phyloP scores from a whole-genome alignment of 768 basidiomycete species.

The Rubroboletus pulcherrimus region DNA sequence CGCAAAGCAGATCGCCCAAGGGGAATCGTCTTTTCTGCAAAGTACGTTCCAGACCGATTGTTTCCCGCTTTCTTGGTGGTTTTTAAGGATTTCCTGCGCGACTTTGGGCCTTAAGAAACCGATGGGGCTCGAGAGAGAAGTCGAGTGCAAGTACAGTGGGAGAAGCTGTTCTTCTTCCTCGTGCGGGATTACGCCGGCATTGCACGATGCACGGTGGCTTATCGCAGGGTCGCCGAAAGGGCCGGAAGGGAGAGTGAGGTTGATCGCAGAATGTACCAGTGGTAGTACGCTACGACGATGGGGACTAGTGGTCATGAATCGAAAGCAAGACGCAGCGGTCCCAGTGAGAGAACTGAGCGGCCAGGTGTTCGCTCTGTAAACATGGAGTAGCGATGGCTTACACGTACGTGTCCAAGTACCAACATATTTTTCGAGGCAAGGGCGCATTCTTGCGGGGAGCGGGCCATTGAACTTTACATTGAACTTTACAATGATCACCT shows the following conservation, averaged over 20 bases:
- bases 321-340: background rate
- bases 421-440: background rate
- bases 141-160: conserved; percentile 18
- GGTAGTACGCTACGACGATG: conserved; percentile 16
- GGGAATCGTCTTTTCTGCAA: conserved; percentile 5
- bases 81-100: conserved; percentile 8
- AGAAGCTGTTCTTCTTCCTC: conserved; percentile 21
- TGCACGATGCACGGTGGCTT: conserved; percentile 20
- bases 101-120: conserved; percentile 21
- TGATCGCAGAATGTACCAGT: conserved; percentile 23
- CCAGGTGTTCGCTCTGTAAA: background rate
- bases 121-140: conserved; percentile 10
- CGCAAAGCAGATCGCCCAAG: conserved; percentile 23
- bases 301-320: background rate
- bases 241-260: conserved; percentile 25
- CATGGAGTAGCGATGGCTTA: background rate
- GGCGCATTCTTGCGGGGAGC: background rate
- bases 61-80: conserved; percentile 2
- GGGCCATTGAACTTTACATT: no score
- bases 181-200: background rate
- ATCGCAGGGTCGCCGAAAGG: conserved; percentile 17
- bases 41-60: conserved; percentile 20
- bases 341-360: background rate
- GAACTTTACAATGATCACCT: no score
- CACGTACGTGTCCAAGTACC: background rate